Evolutionary conservation across 2,329 filamentous ascomycete genomes (phyloP).

Genomic region (Aspergillus latus): DNA sequence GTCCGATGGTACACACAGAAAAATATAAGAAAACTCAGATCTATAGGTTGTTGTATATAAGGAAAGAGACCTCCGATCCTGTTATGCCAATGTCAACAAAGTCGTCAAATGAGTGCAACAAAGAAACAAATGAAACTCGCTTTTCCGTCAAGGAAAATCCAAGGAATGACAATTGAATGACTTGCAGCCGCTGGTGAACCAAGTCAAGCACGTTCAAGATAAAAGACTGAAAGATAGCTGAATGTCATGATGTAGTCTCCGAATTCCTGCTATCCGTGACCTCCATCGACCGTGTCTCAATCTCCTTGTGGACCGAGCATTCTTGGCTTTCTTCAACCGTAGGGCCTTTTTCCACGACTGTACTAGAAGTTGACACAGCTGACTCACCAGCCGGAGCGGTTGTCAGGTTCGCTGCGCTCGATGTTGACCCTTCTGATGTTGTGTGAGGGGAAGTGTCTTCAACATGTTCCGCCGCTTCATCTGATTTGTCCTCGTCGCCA

Average conservation of each 20-base stretch:
- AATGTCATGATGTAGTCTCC: conserved; percentile 29
- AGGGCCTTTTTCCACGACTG: conserved; percentile 14
- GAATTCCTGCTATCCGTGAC: conserved; percentile 28
- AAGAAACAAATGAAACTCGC: conserved; percentile 17
- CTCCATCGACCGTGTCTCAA: conserved; percentile 39
- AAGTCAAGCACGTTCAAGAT: neutral
- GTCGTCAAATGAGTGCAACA: conserved; percentile 6
- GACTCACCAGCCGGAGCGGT: conserved; percentile 16
- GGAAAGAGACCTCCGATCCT: conserved; percentile 18
- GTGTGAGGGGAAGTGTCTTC: conserved; percentile 32
- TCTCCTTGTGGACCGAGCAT: conserved; percentile 34
- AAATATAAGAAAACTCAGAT: conserved; percentile 11
- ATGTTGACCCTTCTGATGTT: conserved; percentile 26
- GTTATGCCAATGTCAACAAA: conserved; percentile 17
- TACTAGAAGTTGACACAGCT: conserved; percentile 9
- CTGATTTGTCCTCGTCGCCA: conserved; percentile 59
- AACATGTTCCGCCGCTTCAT: conserved; percentile 37
- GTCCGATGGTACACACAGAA: conserved; percentile 5
- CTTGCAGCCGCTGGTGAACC: neutral
- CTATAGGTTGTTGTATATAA: conserved; percentile 26
- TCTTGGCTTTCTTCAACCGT: conserved; percentile 20
- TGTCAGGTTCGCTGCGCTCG: neutral
- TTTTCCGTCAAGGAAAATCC: conserved; percentile 16
- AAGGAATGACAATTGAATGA: conserved; percentile 2
- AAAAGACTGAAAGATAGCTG: neutral